Evolutionary conservation across 1,284 basidiomycete genomes (phyloP).

Genomic region (Marasmius sp.): DNA sequence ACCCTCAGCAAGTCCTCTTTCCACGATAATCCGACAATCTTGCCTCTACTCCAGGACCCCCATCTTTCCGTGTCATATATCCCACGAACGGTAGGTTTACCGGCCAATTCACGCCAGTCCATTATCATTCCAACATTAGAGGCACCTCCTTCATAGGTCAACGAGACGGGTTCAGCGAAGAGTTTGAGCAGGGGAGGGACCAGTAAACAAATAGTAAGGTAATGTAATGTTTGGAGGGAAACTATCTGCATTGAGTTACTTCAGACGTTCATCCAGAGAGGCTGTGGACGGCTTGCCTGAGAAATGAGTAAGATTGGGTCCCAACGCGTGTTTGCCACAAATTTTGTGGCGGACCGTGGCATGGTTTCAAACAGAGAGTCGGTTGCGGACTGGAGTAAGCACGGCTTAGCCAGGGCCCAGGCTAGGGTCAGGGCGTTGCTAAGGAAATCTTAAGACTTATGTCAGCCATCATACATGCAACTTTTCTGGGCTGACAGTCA

Average conservation of each 20-base stretch:
- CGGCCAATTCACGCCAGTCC: conserved; percentile 96
- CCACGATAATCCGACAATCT: conserved; percentile 60
- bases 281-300: too few relatives aligned
- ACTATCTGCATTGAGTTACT: conserved; percentile 62
- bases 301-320: too few relatives aligned
- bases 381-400: too few relatives aligned
- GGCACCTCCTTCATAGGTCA: conserved; percentile 85
- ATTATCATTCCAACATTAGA: conserved; percentile 89
- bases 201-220: conserved; percentile 82
- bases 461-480: too few relatives aligned
- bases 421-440: too few relatives aligned
- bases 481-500: not conserved
- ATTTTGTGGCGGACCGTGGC: too few relatives aligned
- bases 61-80: conserved; percentile 63
- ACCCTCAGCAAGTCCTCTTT: conserved; percentile 50
- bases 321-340: too few relatives aligned
- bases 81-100: conserved; percentile 70
- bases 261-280: too few relatives aligned
- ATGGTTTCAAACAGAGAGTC: too few relatives aligned
- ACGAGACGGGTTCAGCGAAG: conserved; percentile 73
- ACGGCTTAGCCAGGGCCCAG: too few relatives aligned
- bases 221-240: conserved; percentile 91
- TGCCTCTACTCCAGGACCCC: conserved; percentile 75
- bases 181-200: conserved; percentile 78
- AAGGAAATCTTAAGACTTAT: too few relatives aligned